A percentile compares a stretch with the other conserved stretches of the same genome.
Evolutionary conservation across 2,329 filamentous ascomycete genomes (phyloP).

Genomic region (Lojkania enalia): DNA sequence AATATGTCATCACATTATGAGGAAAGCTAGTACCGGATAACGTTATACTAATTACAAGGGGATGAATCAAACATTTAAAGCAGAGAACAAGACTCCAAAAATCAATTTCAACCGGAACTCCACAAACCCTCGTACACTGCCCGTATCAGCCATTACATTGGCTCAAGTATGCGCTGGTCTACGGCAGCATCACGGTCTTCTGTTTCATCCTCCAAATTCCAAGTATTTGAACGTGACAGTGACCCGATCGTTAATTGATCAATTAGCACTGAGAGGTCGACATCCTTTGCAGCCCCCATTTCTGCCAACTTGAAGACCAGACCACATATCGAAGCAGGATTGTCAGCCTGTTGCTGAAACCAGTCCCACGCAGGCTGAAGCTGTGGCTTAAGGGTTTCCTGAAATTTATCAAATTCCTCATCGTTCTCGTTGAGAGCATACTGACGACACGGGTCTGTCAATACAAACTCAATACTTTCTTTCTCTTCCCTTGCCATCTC

Average conservation of each 20-base stretch:
- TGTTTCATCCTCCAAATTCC: not conserved
- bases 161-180: not conserved
- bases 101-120: too few species aligned
- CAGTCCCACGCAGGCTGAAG: slow-evolving; percentile 13
- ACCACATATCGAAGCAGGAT: slow-evolving; percentile 13
- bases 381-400: not conserved
- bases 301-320: slow-evolving; percentile 12
- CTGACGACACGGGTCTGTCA: slow-evolving; percentile 3
- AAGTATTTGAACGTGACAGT: not conserved
- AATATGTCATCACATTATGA: too few species aligned
- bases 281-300: slow-evolving; percentile 8
- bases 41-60: not conserved
- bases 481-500: slow-evolving; percentile 1
- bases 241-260: slow-evolving; percentile 1
- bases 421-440: not conserved
- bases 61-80: too few species aligned
- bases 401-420: too few species aligned
- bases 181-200: not conserved
- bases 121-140: not conserved
- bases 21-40: not conserved
- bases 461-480: slow-evolving; percentile 11
- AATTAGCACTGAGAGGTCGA: not conserved
- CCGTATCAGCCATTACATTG: not conserved
- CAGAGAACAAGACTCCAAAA: too few species aligned
- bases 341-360: slow-evolving; percentile 7